phyloP scores from a whole-genome alignment of 495 filamentous ascomycete species.

The Penicillium waksmanii region DNA sequence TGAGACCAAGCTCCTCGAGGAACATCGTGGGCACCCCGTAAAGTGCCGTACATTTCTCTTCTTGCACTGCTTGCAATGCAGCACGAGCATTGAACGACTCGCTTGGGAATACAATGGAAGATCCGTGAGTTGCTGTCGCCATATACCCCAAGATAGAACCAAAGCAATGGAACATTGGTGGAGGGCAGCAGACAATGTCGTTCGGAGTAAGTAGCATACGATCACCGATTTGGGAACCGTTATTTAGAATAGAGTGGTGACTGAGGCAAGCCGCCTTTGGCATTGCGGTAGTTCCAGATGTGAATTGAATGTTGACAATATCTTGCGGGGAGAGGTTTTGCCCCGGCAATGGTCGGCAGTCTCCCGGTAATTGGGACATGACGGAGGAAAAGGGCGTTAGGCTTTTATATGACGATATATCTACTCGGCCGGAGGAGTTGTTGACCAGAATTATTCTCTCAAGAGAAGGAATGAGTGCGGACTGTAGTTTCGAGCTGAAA shows the following conservation, averaged over 20 bases:
- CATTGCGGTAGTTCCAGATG: slow-evolving; percentile 84
- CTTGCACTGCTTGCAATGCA: slow-evolving; percentile 69
- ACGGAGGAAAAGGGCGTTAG: slow-evolving; percentile 57
- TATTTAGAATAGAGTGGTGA: slow-evolving; percentile 87
- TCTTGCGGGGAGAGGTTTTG: slow-evolving; percentile 65
- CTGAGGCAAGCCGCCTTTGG: slow-evolving; percentile 93
- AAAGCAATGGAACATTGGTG: slow-evolving; percentile 93
- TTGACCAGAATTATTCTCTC: slow-evolving; percentile 75
- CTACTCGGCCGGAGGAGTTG: slow-evolving; percentile 69
- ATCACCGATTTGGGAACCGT: slow-evolving; percentile 78
- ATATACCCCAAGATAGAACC: slow-evolving; percentile 90
- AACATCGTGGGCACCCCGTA: slow-evolving; percentile 99
- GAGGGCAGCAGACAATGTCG: slow-evolving; percentile 83
- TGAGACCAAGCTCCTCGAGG: slow-evolving; percentile 77
- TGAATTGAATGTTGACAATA: slow-evolving; percentile 95
- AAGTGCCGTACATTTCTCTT: slow-evolving; percentile 78
- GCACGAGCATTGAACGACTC: slow-evolving; percentile 85
- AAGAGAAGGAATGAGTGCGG: slow-evolving; percentile 69
- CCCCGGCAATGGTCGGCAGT: slow-evolving; percentile 43
- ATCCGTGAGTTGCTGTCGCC: slow-evolving; percentile 88
- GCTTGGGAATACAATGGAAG: slow-evolving; percentile 80
- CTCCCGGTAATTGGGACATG: slow-evolving; percentile 51
- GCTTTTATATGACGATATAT: slow-evolving; percentile 46
- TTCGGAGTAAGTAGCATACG: slow-evolving; percentile 75
- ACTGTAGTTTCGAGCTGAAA: slow-evolving; percentile 53